Evolutionary conservation across 2,329 filamentous ascomycete genomes (phyloP), one percentile per base, ranked within the genome.

Genomic region (Dothistroma septosporum): DNA sequence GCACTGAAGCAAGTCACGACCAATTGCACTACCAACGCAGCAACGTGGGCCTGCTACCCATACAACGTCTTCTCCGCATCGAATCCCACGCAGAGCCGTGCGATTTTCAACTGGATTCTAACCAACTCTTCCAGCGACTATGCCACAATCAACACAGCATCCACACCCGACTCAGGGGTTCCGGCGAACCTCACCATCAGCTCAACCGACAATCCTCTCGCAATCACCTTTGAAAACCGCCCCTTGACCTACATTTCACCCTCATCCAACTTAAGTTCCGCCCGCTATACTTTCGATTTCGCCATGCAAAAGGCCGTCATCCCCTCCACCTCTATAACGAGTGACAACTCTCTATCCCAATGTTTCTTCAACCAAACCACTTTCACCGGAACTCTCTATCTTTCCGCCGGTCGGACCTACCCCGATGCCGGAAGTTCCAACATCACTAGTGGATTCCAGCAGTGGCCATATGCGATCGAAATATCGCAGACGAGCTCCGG

Each of bases 31-130:
- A 79, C 82, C 14, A 81, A 84, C 65, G 65, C 82, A 0, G 74
- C 78, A 4, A 85, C 85, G 0, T 90, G 86, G 84, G 77, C 78
- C 58, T 90, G 87, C 76, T 83, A 81, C 62, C 85, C 86, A 1
- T 83, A 82, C 68, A 76, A 74, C 2, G 78, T 78, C 32, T 86
- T 83, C 73, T 66, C 75, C 16, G 73, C 77, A 14, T 65, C 66
- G 9, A 62, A 67, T 37, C 24, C 61, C 12, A 61, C 57, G 24
- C 63, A 61, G 1, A 75, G 77, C 21, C 70, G 79, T 4, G 78
- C 82, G 0, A 82, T 79, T 7, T 87, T 88, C 72, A 80, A 83
- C 70, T 89, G 86, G 86, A 78, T 82, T 60, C 85, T 90, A 60
- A 73, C 73, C 1, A 75, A 76, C 9, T 69, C 76, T 0, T 74